These are phyloP conservation scores for Ostreobium quekettii DNA, from an alignment of 139 green algal species.

Conservation along the genomic window DNA sequence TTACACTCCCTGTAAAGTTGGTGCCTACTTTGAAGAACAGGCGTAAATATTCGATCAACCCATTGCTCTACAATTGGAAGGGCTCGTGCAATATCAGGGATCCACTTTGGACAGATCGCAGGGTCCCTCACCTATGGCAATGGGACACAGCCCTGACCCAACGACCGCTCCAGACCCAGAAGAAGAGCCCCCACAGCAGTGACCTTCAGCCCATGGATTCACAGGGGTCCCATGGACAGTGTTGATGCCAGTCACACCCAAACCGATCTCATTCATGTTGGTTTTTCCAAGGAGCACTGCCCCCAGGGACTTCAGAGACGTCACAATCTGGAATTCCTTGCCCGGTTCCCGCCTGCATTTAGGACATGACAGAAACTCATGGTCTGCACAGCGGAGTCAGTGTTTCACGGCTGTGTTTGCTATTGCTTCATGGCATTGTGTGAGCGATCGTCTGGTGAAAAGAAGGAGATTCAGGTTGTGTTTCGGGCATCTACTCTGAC, in stretches of 20 bases:
- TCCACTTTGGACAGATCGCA: not conserved
- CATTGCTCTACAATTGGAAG: no score
- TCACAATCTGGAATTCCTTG: constrained; percentile 33
- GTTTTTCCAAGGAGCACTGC: constrained; percentile 68
- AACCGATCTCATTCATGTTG: constrained; percentile 51
- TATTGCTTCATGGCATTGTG: no score
- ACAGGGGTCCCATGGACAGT: not conserved
- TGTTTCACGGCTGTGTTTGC: no score
- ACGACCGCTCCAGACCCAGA: constrained; percentile 53
- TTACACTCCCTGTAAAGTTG: no score
- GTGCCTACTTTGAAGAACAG: no score
- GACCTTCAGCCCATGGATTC: not conserved
- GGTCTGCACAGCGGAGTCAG: no score
- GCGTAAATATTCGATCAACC: no score
- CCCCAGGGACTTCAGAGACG: constrained; percentile 37
- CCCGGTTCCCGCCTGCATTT: constrained; percentile 19
- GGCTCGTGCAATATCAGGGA: no score
- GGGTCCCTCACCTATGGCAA: constrained; percentile 51
- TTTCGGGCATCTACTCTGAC: no score
- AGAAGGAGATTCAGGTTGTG: no score
- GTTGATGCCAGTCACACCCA: constrained; percentile 10
- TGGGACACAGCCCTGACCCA: constrained; percentile 55
- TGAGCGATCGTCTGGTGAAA: no score
- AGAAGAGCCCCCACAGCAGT: constrained; percentile 41
- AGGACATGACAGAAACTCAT: no score